These are phyloP conservation scores for Fallopia convolvulus DNA, from an alignment of 148 eudicot genomes.

Conservation along the genomic window DNA sequence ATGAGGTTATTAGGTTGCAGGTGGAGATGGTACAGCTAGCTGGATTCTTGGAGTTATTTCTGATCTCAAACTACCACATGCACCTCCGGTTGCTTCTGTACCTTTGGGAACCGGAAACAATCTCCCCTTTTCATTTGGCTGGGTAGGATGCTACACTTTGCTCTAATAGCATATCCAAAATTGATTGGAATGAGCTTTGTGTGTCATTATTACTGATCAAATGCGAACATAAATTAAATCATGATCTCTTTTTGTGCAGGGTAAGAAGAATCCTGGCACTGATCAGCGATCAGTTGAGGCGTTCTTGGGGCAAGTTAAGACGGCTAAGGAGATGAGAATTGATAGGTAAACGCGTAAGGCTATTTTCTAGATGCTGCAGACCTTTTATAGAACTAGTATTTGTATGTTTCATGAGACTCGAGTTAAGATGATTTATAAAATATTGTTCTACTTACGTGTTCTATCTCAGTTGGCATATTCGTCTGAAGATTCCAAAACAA, in stretches of 20 bases:
- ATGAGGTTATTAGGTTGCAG: constrained; percentile 23
- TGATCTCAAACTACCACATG: constrained; percentile 25
- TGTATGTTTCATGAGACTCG: background rate
- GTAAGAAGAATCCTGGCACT: constrained; percentile 51
- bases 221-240: background rate
- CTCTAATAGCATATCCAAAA: background rate
- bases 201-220: background rate
- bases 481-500: constrained; percentile 29
- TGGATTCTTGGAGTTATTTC: constrained; percentile 33
- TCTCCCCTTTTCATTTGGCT: constrained; percentile 32
- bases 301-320: constrained; percentile 34
- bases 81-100: constrained; percentile 33
- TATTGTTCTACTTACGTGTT: background rate
- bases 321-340: constrained; percentile 43
- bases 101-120: constrained; percentile 38
- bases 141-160: constrained; percentile 18
- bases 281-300: constrained; percentile 30
- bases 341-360: constrained; percentile 29
- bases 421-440: background rate
- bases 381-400: background rate
- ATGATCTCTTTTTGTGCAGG: constrained; percentile 19
- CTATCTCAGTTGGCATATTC: constrained; percentile 33
- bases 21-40: constrained; percentile 35
- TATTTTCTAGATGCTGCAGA: background rate
- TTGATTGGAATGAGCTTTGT: background rate